These are phyloP conservation scores for Hypomontagnella submonticulosa DNA, from an alignment of 495 filamentous ascomycete species.

Conservation along the genomic window DNA sequence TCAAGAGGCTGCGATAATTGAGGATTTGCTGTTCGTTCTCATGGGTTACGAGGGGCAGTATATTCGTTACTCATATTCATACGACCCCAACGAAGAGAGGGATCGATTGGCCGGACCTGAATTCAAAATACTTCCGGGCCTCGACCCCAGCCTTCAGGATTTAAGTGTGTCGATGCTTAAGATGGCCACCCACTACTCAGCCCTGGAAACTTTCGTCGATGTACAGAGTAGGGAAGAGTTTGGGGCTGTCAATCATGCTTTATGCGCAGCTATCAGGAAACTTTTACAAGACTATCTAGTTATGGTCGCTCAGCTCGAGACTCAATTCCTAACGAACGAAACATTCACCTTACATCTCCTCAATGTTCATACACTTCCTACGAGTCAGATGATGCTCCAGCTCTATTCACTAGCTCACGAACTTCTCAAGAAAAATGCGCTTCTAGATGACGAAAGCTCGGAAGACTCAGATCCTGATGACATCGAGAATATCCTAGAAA, in stretches of 20 bases:
- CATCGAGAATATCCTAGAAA: slow-evolving; percentile 76
- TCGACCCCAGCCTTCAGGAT: slow-evolving; percentile 92
- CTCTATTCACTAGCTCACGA: slow-evolving; percentile 88
- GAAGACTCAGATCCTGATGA: slow-evolving; percentile 85
- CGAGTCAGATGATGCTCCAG: slow-evolving; percentile 87
- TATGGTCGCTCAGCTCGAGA: slow-evolving; percentile 91
- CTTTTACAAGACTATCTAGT: slow-evolving; percentile 92
- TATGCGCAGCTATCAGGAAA: slow-evolving; percentile 92
- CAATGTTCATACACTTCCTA: slow-evolving; percentile 89
- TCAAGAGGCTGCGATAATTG: slow-evolving; percentile 87
- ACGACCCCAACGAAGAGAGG: slow-evolving; percentile 85
- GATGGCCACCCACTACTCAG: slow-evolving; percentile 93
- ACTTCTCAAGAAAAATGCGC: slow-evolving; percentile 83
- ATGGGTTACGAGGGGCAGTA: slow-evolving; percentile 99
- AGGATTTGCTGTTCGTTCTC: slow-evolving; percentile 92
- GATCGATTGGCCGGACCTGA: slow-evolving; percentile 83
- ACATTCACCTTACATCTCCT: slow-evolving; percentile 91
- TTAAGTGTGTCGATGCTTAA: slow-evolving; percentile 88
- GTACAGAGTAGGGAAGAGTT: slow-evolving; percentile 93
- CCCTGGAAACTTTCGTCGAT: slow-evolving; percentile 92
- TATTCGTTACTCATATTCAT: slow-evolving; percentile 83
- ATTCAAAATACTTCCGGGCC: slow-evolving; percentile 81
- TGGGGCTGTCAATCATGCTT: slow-evolving; percentile 94
- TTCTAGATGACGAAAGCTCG: slow-evolving; percentile 86
- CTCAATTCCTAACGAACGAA: slow-evolving; percentile 85